Percentiles rank a stretch among this genome's conserved stretches.
Evolutionary conservation across 345 rosid species (phyloP).

Genomic region (Citrus hindsii): DNA sequence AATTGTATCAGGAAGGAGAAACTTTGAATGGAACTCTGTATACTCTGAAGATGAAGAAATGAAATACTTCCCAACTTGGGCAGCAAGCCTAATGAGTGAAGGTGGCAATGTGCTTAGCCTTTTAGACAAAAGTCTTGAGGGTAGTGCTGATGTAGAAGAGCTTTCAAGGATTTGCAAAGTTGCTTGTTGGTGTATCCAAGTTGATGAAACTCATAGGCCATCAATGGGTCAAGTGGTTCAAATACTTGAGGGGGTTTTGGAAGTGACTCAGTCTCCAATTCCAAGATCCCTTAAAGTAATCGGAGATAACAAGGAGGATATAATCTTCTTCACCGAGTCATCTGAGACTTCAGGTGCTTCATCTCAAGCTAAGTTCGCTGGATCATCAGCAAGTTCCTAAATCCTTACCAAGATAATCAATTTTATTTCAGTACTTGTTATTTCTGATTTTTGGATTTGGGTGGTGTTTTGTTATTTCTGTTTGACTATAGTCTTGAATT

Average conservation of each 20-base stretch:
- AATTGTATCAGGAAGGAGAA: constrained; percentile 73
- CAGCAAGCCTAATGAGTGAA: constrained; percentile 39
- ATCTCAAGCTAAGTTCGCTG: constrained; percentile 26
- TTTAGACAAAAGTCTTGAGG: constrained; percentile 49
- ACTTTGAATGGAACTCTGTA: constrained; percentile 43
- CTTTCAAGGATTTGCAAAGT: constrained; percentile 52
- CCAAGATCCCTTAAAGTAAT: constrained; percentile 61
- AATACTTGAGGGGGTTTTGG: constrained; percentile 69
- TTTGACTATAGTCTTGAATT: no score
- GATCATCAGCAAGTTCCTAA: constrained; percentile 15
- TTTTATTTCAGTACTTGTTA: neutral
- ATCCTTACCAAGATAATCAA: neutral
- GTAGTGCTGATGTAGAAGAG: constrained; percentile 54
- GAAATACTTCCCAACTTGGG: constrained; percentile 61
- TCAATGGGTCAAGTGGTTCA: constrained; percentile 86
- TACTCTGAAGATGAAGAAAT: constrained; percentile 44
- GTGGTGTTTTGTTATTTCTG: no score
- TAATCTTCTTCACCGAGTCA: constrained; percentile 47
- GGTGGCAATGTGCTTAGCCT: constrained; percentile 48
- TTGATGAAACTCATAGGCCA: constrained; percentile 68
- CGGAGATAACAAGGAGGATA: constrained; percentile 26
- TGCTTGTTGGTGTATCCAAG: constrained; percentile 91
- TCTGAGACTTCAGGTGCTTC: constrained; percentile 33
- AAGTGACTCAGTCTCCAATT: constrained; percentile 50
- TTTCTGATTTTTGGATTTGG: no score